Conservation (phyloP, 1,284 basidiomycete species). For the Filobasidium uniguttulatum region DNA sequence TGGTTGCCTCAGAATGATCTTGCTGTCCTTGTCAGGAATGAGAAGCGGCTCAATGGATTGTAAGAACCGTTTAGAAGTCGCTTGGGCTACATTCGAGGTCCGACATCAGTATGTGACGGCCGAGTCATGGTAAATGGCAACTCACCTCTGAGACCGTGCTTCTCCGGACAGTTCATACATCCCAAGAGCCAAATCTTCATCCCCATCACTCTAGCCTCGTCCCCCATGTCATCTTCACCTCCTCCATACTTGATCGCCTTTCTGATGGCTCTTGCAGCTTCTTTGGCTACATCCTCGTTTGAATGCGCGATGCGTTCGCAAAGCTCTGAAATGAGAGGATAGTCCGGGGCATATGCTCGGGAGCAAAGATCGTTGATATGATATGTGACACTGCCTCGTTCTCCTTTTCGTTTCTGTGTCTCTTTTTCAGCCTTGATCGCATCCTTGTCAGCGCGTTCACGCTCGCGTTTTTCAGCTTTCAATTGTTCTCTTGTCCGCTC, state of each 20-base stretch:
- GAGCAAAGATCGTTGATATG: slow-evolving; percentile 11
- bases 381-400: slow-evolving; percentile 8
- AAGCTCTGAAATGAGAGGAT: slow-evolving; percentile 26
- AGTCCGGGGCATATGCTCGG: slow-evolving; percentile 8
- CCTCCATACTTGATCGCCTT: slow-evolving; percentile 32
- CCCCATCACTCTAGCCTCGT: slow-evolving; percentile 26
- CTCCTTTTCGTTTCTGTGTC: slow-evolving; percentile 2
- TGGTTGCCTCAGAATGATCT: neutral
- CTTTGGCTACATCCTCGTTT: slow-evolving; percentile 28
- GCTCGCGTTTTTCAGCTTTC: slow-evolving; percentile 5
- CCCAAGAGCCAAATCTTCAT: slow-evolving; percentile 33
- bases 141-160: slow-evolving; percentile 26
- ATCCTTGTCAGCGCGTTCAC: slow-evolving; percentile 5
- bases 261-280: slow-evolving; percentile 30
- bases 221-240: slow-evolving; percentile 10
- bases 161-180: slow-evolving; percentile 26
- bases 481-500: slow-evolving; percentile 8
- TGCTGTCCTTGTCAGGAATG: neutral
- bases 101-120: neutral
- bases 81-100: slow-evolving; percentile 19
- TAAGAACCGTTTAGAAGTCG: slow-evolving; percentile 30
- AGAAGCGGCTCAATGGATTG: slow-evolving; percentile 22
- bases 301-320: slow-evolving; percentile 34
- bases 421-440: slow-evolving; percentile 5
- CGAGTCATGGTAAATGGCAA: neutral